These are phyloP conservation scores for Penicillium sp. DNA, from an alignment of 2,329 filamentous ascomycete genomes.

Conservation along the genomic window DNA sequence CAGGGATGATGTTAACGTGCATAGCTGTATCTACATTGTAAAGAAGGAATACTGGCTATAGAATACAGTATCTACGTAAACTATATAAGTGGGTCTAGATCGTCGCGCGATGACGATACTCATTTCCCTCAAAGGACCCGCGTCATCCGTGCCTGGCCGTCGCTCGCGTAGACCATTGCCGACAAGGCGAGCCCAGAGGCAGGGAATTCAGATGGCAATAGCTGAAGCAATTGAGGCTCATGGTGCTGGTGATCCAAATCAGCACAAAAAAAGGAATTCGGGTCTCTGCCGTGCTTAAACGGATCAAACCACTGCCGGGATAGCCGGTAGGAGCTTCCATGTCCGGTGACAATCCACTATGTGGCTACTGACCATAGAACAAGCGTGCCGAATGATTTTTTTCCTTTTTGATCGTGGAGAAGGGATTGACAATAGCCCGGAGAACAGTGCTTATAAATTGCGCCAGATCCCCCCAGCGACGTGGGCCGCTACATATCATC, in stretches of 20 bases:
- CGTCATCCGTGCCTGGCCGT: slow-evolving; percentile 22
- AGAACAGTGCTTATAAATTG: slow-evolving; percentile 26
- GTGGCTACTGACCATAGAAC: slow-evolving; percentile 20
- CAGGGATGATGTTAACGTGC: slow-evolving; percentile 13
- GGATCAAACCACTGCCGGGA: slow-evolving; percentile 20
- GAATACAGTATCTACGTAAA: slow-evolving; percentile 17
- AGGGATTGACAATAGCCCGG: slow-evolving; percentile 10
- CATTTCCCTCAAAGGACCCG: slow-evolving; percentile 22
- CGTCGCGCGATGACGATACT: slow-evolving; percentile 26
- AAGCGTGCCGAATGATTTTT: slow-evolving; percentile 16
- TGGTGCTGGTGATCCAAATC: slow-evolving; percentile 11
- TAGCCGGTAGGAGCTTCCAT: slow-evolving; percentile 25
- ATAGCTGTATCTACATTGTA: not conserved
- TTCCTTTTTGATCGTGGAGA: slow-evolving; percentile 17
- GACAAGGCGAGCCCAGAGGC: not conserved
- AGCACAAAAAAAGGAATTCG: slow-evolving; percentile 4
- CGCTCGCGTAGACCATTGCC: not conserved
- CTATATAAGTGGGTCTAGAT: slow-evolving; percentile 24
- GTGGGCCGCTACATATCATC: not conserved
- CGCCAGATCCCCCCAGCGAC: not conserved
- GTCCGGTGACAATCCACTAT: slow-evolving; percentile 27
- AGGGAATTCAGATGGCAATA: not conserved
- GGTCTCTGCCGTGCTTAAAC: slow-evolving; percentile 13
- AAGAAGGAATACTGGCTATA: not conserved
- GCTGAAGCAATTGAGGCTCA: slow-evolving; percentile 1